phyloP scores from a whole-genome alignment of 441 rosid genomes.

The Corymbia citriodora region DNA sequence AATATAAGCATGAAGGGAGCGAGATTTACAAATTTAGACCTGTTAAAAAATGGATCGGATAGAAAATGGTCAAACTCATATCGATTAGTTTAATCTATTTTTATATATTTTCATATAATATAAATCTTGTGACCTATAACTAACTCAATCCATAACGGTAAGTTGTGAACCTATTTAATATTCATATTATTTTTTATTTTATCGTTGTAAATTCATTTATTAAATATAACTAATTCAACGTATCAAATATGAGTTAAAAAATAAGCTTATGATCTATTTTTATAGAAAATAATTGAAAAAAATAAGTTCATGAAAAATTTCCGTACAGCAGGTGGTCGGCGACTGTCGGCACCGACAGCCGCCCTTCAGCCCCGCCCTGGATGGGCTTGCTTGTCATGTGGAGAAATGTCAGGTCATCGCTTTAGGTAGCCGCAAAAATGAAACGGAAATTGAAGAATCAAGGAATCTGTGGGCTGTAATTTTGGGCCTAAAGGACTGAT shows the following conservation, averaged over 20 bases:
- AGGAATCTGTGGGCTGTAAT: neutral
- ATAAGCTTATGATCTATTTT: neutral
- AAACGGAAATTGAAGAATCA: neutral
- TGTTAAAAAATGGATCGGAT: neutral
- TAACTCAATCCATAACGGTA: accelerated
- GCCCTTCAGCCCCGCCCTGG: neutral
- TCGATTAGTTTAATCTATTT: no score
- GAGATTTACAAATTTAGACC: neutral
- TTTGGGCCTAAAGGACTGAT: neutral
- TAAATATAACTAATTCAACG: neutral
- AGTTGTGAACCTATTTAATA: neutral
- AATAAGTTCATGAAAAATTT: neutral
- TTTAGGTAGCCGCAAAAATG: neutral
- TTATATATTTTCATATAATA: no score
- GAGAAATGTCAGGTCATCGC: neutral
- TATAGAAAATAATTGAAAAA: neutral
- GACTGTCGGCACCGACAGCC: neutral
- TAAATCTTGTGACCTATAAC: no score
- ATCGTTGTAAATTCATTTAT: no score
- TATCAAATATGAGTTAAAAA: no score
- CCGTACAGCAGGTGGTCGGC: neutral
- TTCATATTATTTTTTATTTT: no score
- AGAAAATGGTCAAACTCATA: accelerated
- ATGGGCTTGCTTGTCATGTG: neutral
- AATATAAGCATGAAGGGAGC: neutral